Percentiles rank a stretch among this genome's conserved stretches.
Conservation (phyloP, 176 grass and related monocot species). For the Phragmites australis region DNA sequence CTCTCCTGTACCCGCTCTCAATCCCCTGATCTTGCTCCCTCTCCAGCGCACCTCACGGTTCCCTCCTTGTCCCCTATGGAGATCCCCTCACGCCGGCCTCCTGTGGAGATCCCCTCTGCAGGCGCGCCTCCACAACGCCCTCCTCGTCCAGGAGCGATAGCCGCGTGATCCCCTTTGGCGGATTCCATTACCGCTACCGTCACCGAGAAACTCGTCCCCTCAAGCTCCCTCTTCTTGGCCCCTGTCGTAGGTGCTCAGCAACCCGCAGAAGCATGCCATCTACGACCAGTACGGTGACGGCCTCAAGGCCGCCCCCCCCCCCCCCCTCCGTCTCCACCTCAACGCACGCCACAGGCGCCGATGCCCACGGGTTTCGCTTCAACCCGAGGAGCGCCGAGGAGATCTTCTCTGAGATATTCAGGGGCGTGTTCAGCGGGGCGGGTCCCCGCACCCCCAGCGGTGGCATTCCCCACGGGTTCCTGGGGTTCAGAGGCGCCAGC, state of each 20-base stretch:
- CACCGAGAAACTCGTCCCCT: not conserved
- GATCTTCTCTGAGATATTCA: slow-evolving; percentile 61
- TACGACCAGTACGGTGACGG: slow-evolving; percentile 71
- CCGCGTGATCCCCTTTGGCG: too few species aligned
- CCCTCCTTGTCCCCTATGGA: too few species aligned
- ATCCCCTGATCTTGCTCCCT: too few species aligned
- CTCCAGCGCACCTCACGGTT: too few species aligned
- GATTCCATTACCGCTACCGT: not conserved
- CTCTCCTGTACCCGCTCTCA: too few species aligned
- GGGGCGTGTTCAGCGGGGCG: slow-evolving; percentile 14
- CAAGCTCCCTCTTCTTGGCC: not conserved
- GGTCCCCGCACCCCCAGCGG: not conserved
- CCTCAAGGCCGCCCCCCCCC: slow-evolving; percentile 42
- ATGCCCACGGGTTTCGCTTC: slow-evolving; percentile 39
- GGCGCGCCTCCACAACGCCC: too few species aligned
- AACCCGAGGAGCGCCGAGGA: slow-evolving; percentile 54
- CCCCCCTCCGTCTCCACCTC: slow-evolving; percentile 13
- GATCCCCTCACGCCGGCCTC: too few species aligned
- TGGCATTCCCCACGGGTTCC: slow-evolving; percentile 1
- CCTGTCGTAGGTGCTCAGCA: slow-evolving; percentile 50
- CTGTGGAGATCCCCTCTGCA: too few species aligned
- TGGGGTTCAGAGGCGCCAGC: slow-evolving; percentile 12
- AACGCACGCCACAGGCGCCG: not conserved
- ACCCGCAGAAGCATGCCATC: slow-evolving; percentile 61
- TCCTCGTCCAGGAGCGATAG: too few species aligned